Evolutionary conservation across 2,329 filamentous ascomycete species (phyloP), one percentile per base, ranked within the genome.

Genomic region (Fusarium pilosicola): DNA sequence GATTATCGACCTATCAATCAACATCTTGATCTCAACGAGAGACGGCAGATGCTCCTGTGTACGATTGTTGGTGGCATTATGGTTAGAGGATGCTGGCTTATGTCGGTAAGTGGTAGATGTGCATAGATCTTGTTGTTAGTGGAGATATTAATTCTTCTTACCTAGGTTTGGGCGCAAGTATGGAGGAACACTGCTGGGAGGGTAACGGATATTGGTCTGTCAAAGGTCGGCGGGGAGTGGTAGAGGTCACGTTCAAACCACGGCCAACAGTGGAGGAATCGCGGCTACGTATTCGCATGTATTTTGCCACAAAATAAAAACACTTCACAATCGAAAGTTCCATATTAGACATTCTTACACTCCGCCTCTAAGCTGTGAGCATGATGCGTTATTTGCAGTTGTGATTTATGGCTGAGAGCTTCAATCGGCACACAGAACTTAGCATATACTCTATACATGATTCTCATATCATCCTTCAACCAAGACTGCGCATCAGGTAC

Each of bases 31-130:
- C 26, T 51, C 15, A 34, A 51, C 4, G 57, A 60, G 30, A 36
- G 57, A 32, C 34, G 57, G 5, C 57, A 60, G 8, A 60, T 51
- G 57, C 57, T 60, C 7, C 13, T 60, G 12, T 60, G 51, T 13
- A 60, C 57, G 7, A 7, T 60, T 2, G 44, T 60, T 15, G 57
- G 57, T 3, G 57, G 57, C 6, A 60, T 60, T 9, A 60, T 60
- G 57, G 57, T 60, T 5, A 60, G 57, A 41, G 57, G 57, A 7
- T 60, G 57, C 17, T 60, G 57, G 57, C 32, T 60, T 5, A 51
- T 60, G 34, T 60, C 57, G 22, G 57, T 51, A 8, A 24, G 57
- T 41, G 15, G 2, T 10, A 7, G 15, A 13, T 24, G 7, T 11
- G 20, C 28, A 32, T 14, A 14, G 13, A 32, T 14, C 2, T 32